Evolutionary conservation across 768 basidiomycete species (phyloP), one percentile per base, ranked within the genome.

Genomic region (Russula sp.): DNA sequence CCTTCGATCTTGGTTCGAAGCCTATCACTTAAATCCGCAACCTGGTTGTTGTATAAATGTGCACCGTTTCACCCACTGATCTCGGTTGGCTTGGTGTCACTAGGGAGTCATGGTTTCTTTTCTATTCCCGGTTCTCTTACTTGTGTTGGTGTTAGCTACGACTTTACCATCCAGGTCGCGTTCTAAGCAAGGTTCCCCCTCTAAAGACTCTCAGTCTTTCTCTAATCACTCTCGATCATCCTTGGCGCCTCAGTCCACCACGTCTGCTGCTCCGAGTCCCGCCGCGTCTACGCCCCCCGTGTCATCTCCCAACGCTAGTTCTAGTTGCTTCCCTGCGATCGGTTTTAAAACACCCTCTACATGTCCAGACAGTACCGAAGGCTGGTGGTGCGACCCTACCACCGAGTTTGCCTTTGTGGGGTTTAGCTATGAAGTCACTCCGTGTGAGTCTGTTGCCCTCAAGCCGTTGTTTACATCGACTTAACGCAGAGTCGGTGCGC

Each of bases 401-500:
- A 82, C 80, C 0, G 89, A 91, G 70, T 89, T 88, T 67, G 89
- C 82, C 0, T 91, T 91, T 70, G 73, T 90, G 55, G 89, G 88
- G 0, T 86, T 91, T 73, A 86, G 86, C 71, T 91, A 91, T 67
- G 88, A 88, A 68, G 78, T 90, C 27, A 81, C 84, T 47, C 77
- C 75, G 11, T 89, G 87, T 86, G 67, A 54, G 82, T 73, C 34
- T 40, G 16, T 35, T 56, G 1, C 5, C 45, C 40, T 18, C 7
- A 16, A 13, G 6, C 16, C 48, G 10, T 50, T 16, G 18, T 22
- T 20, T 22, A 6, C 14, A 34, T 55, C 44, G n/a, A 48, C 53
- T 71, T 57, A 68, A 27, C 9, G 9, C 11, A 10, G 47, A 27
- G 44, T 45, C 2, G 20, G 37, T 66, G 35, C 18, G 13, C 54